These are phyloP conservation scores for Hippophae tibetana DNA, from an alignment of 306 rosid genomes.

Conservation along the genomic window DNA sequence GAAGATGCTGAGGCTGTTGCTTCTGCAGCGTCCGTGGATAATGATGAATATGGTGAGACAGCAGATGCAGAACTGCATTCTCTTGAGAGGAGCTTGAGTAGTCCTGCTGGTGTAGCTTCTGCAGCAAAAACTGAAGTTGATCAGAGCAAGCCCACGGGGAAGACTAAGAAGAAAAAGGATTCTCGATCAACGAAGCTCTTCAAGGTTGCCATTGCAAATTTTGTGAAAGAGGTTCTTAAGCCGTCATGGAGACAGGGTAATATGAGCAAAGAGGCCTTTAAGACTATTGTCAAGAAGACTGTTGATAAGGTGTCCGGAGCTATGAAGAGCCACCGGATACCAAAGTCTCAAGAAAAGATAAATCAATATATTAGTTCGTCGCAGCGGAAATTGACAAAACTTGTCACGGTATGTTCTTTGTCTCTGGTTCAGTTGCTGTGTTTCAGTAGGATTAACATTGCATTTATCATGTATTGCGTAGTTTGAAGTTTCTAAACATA, in stretches of 20 bases:
- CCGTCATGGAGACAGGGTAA: constrained; percentile 98
- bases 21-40: constrained; percentile 64
- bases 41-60: constrained; percentile 84
- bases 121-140: constrained; percentile 59
- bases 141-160: constrained; percentile 63
- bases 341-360: constrained; percentile 85
- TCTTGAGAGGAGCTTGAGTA: constrained; percentile 61
- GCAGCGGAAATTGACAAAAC: constrained; percentile 85
- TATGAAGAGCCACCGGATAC: constrained; percentile 82
- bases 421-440: constrained; percentile 7
- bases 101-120: constrained; percentile 32
- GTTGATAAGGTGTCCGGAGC: constrained; percentile 98
- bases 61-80: constrained; percentile 84
- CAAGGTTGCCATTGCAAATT: constrained; percentile 80
- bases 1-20: constrained; percentile 51
- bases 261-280: constrained; percentile 98
- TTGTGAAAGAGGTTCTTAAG: constrained; percentile 87
- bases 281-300: constrained; percentile 94
- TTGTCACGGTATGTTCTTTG: constrained; percentile 66
- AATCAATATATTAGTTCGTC: constrained; percentile 81
- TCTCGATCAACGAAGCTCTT: constrained; percentile 74
- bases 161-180: constrained; percentile 67
- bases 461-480: background rate
- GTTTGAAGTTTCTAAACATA: constrained; percentile 1
- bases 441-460: background rate